Percentiles rank a stretch among this genome's conserved stretches.
Conservation (phyloP, 345 rosid species). For the Corchorus olitorius region DNA sequence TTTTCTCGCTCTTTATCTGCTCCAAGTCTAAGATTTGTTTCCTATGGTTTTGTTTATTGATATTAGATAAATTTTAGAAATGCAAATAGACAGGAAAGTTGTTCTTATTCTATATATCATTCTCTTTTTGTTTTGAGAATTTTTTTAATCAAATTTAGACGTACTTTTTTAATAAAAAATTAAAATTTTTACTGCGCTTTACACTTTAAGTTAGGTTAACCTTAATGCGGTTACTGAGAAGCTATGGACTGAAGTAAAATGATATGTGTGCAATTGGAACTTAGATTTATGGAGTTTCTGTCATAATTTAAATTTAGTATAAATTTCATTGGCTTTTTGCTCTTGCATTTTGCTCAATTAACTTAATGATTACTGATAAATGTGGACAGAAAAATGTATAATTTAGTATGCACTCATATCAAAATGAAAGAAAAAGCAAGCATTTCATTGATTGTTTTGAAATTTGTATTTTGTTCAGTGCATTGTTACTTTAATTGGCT, state of each 20-base stretch:
- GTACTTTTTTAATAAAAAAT: not conserved
- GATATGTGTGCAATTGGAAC: not conserved
- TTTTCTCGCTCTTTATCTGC: not conserved
- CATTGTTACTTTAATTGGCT: too few relatives aligned
- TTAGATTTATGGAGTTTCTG: not conserved
- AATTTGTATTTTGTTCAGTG: not conserved
- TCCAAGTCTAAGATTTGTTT: too few relatives aligned
- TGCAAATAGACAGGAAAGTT: slow-evolving; percentile 1
- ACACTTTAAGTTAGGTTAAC: not conserved
- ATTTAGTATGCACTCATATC: not conserved
- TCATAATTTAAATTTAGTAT: not conserved
- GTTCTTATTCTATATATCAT: not conserved
- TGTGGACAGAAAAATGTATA: not conserved
- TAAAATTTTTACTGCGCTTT: not conserved
- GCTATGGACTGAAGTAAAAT: not conserved
- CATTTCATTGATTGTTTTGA: not conserved
- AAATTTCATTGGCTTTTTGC: not conserved
- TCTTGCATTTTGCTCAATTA: not conserved
- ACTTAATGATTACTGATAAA: slow-evolving; percentile 9
- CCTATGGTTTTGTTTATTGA: not conserved
- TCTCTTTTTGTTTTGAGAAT: not conserved
- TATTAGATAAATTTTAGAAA: not conserved
- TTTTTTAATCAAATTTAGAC: not conserved
- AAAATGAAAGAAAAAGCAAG: not conserved
- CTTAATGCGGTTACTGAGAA: not conserved